A percentile compares a stretch with the other conserved stretches of the same genome.
These are phyloP conservation scores for Euryodendron excelsum DNA, from an alignment of 148 eudicot genomes.

Conservation along the genomic window DNA sequence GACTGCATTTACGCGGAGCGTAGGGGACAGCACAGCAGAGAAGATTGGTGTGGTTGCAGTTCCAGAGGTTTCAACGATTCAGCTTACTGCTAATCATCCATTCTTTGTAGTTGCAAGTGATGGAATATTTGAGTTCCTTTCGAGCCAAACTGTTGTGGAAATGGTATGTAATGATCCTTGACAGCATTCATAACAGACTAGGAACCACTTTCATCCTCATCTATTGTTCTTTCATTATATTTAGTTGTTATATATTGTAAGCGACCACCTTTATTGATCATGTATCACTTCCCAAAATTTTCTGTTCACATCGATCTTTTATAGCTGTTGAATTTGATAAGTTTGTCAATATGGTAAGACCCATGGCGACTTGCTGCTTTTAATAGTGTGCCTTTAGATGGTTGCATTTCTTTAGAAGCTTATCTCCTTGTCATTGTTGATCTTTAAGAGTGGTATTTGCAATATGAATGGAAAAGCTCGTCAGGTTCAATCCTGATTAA, in stretches of 20 bases:
- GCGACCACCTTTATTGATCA: neutral
- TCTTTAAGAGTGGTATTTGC: neutral
- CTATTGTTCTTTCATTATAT: neutral
- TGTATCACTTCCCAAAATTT: neutral
- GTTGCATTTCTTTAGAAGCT: neutral
- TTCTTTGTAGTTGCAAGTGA: constrained; percentile 95
- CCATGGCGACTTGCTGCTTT: neutral
- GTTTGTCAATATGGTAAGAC: neutral
- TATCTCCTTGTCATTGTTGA: neutral
- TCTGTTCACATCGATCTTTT: neutral
- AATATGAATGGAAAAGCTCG: neutral
- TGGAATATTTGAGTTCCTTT: constrained; percentile 88
- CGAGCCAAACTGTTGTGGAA: constrained; percentile 85
- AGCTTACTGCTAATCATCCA: constrained; percentile 58
- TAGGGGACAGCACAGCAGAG: constrained; percentile 89
- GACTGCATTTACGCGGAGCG: constrained; percentile 93
- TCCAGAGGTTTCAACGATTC: constrained; percentile 76
- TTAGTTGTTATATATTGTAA: neutral
- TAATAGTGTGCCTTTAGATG: neutral
- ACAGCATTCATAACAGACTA: neutral
- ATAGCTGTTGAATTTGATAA: neutral
- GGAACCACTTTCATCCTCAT: neutral
- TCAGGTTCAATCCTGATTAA: neutral
- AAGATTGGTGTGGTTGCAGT: constrained; percentile 87
- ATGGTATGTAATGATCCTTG: constrained; percentile 47